Evolutionary conservation across 2,329 filamentous ascomycete genomes (phyloP).

Genomic region (Spiromastix sp.): DNA sequence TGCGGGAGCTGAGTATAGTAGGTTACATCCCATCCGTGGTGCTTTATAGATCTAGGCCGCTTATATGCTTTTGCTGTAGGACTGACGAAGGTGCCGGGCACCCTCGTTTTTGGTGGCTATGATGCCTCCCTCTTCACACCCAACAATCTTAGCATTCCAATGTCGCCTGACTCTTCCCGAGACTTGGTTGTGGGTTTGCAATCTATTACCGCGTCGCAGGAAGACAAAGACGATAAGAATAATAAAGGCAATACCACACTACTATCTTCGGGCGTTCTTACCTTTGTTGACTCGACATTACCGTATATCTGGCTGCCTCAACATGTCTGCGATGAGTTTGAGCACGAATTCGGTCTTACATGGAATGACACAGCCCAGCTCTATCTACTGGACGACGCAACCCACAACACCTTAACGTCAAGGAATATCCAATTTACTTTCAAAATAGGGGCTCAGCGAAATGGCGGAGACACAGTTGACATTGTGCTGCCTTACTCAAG

Average conservation of each 20-base stretch:
- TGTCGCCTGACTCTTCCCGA: constrained; percentile 46
- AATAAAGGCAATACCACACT: constrained; percentile 7
- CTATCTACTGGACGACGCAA: constrained; percentile 51
- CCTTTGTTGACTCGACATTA: constrained; percentile 40
- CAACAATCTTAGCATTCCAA: constrained; percentile 51
- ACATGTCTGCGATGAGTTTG: constrained; percentile 54
- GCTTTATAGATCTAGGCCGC: too few species aligned
- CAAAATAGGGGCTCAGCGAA: constrained; percentile 39
- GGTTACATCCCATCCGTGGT: too few species aligned
- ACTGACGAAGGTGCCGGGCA: constrained; percentile 39
- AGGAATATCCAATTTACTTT: constrained; percentile 47
- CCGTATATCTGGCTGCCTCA: constrained; percentile 39
- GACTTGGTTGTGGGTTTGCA: constrained; percentile 51
- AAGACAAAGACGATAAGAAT: background rate
- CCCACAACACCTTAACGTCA: constrained; percentile 42
- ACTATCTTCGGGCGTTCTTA: constrained; percentile 25
- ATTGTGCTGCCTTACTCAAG: constrained; percentile 30
- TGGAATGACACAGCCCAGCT: constrained; percentile 55
- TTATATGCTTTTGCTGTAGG: constrained; percentile 21
- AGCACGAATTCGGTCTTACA: constrained; percentile 51
- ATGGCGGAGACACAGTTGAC: constrained; percentile 11
- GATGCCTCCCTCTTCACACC: constrained; percentile 52
- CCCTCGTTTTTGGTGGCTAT: constrained; percentile 60
- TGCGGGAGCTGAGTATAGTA: constrained; percentile 63
- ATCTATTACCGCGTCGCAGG: constrained; percentile 12